Evolutionary conservation across 768 basidiomycete genomes (phyloP).

Genomic region (Amanita jacksonii): DNA sequence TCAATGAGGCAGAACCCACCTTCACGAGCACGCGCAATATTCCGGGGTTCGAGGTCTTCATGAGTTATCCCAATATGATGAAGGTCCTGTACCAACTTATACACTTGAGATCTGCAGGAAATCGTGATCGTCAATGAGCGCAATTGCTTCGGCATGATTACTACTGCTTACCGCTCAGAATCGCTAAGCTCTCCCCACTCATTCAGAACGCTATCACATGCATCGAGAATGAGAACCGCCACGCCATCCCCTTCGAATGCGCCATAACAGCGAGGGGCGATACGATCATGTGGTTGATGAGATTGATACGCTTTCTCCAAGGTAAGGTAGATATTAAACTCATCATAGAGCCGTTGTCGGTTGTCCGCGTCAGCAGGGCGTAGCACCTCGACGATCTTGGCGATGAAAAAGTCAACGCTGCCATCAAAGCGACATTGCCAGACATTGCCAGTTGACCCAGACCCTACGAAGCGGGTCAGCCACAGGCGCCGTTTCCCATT

Average conservation of each 20-base stretch:
- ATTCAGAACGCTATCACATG: too few species aligned
- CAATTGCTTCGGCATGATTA: slow-evolving; percentile 9
- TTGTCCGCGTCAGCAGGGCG: slow-evolving; percentile 11
- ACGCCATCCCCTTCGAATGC: slow-evolving; percentile 12
- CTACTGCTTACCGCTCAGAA: slow-evolving; percentile 13
- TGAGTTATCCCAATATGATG: slow-evolving; percentile 14
- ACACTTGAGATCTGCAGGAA: slow-evolving; percentile 14
- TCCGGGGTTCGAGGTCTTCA: slow-evolving; percentile 15
- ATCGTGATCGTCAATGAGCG: too few species aligned
- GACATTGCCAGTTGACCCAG: too few species aligned
- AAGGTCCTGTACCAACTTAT: slow-evolving; percentile 13
- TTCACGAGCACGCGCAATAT: slow-evolving; percentile 11
- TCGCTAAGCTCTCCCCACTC: too few species aligned
- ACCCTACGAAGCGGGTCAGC: slow-evolving; percentile 14
- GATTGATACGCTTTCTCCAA: too few species aligned
- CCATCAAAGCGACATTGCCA: too few species aligned
- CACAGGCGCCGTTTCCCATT: slow-evolving; percentile 12
- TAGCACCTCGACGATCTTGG: too few species aligned
- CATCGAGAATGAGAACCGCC: slow-evolving; percentile 15
- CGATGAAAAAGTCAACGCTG: too few species aligned
- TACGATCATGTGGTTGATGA: slow-evolving; percentile 11
- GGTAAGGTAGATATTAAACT: too few species aligned
- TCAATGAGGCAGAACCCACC: slow-evolving; percentile 14
- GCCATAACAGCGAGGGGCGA: slow-evolving; percentile 15
- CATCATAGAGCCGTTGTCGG: slow-evolving; percentile 13